Base-by-base conservation (phyloP, 495 filamentous ascomycete genomes). In the Podospora sp. region DNA sequence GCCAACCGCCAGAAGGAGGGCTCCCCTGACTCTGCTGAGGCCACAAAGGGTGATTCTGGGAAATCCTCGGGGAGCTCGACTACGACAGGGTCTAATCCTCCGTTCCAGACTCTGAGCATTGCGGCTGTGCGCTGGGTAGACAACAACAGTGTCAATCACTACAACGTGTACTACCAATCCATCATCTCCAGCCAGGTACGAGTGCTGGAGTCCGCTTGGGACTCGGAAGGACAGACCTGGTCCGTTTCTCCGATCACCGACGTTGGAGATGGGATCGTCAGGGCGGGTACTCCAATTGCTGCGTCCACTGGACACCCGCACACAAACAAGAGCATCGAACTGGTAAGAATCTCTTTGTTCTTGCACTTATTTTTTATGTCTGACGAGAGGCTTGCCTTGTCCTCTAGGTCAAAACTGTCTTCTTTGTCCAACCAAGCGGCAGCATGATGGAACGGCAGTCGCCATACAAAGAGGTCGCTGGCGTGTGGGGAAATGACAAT, bases 151-250 rank as follows among this genome's bases (percentile, higher is more conserved):
- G 24, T 62, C 51, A 50, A 33, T 21, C 58, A 68, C 9, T 68
- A 57, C 53, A 58, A 50, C 29, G 29, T 68, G 0, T 68, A 57
- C 51, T 14, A 25, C 11, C 59, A 68, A 35, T 50, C 65, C 4
- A n/a, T 33, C 20, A 20, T 36, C 51, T 36, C 59, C 12, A 66
- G 11, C 57, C 55, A 26, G 5, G 2, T 50, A 6, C 50, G 24
- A 14, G 22, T 68, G n/a, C 14, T 68, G 25, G 65, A 63, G 50
- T 68, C 65, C 29, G 33, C 51, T 27, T 68, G 65, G 65, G 27
- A 51, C 55, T 62, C 65, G n/a, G 33, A 63, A 49, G 29, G 9
- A n/a, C 22, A 63, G 33, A 57, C 49, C 1, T 68, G 65, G 65
- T 24, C 62, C 21, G 50, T 64, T 9, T 35, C 49, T 22, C 22